Evolutionary conservation across 768 basidiomycete species (phyloP).

Genomic region (Boletus sp.): DNA sequence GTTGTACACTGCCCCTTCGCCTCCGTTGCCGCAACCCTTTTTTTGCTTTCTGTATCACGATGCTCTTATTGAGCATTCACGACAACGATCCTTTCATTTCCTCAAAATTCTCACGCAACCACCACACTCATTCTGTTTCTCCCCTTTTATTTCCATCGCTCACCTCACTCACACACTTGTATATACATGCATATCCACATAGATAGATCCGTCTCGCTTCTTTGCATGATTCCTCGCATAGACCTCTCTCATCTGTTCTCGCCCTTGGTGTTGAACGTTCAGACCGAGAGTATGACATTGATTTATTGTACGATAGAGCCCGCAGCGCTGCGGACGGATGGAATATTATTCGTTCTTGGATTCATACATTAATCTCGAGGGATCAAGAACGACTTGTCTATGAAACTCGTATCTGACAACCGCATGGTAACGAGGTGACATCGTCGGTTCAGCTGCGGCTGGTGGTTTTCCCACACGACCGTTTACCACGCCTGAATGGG

Average conservation of each 20-base stretch:
- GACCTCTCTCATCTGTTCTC: constrained; percentile 20
- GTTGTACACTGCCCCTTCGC: constrained; percentile 12
- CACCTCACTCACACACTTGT: constrained; percentile 32
- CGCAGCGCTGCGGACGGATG: constrained; percentile 27
- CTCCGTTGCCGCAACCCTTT: not conserved
- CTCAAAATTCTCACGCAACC: constrained; percentile 10
- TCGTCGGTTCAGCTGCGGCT: not conserved
- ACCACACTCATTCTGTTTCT: constrained; percentile 26
- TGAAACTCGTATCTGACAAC: constrained; percentile 17
- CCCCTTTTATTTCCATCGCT: constrained; percentile 9
- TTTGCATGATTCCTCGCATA: constrained; percentile 30
- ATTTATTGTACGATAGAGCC: constrained; percentile 36
- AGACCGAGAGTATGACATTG: constrained; percentile 33
- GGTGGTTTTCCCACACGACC: constrained; percentile 2
- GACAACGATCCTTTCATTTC: constrained; percentile 21
- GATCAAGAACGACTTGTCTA: not conserved
- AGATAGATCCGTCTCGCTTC: constrained; percentile 29
- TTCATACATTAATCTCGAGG: not conserved
- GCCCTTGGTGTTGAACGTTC: constrained; percentile 2
- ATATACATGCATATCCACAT: constrained; percentile 40
- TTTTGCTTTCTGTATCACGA: constrained; percentile 9
- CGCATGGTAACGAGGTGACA: constrained; percentile 14
- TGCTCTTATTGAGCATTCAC: constrained; percentile 20
- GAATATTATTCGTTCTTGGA: constrained; percentile 33
- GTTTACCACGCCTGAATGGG: not conserved